Percentiles rank a stretch among this genome's conserved stretches.
phyloP scores from a whole-genome alignment of 306 rosid genomes.

The Fragaria nilgerrensis region DNA sequence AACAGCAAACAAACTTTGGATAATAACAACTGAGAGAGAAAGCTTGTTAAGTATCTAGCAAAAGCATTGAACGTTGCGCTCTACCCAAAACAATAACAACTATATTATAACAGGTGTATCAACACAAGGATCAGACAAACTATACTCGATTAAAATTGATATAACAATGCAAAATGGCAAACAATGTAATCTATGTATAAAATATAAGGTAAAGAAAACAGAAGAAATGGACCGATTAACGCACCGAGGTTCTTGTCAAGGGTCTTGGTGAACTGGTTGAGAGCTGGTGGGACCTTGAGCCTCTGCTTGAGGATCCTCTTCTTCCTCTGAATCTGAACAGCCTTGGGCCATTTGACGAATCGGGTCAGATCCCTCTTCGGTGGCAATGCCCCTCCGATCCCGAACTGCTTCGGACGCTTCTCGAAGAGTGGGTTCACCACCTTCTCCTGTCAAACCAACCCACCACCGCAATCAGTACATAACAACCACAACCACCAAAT shows the following conservation, averaged over 20 bases:
- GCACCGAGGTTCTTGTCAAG: slow-evolving; percentile 75
- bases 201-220: too few relatives aligned
- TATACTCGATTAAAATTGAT: background rate
- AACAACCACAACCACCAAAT: background rate
- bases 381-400: slow-evolving; percentile 79
- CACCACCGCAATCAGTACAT: background rate
- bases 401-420: slow-evolving; percentile 81
- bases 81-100: too few relatives aligned
- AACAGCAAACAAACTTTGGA: too few relatives aligned
- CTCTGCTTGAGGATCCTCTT: slow-evolving; percentile 78
- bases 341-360: slow-evolving; percentile 80
- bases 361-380: slow-evolving; percentile 78
- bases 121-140: background rate
- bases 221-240: background rate
- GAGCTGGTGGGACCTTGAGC: slow-evolving; percentile 77
- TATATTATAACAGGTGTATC: background rate
- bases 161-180: too few relatives aligned
- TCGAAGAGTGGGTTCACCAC: slow-evolving; percentile 72
- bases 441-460: slow-evolving; percentile 34
- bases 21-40: too few relatives aligned
- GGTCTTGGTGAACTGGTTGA: slow-evolving; percentile 79
- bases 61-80: too few relatives aligned
- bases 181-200: background rate
- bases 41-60: background rate
- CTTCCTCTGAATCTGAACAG: slow-evolving; percentile 72